These are phyloP conservation scores for Rhytidiadelphus loreus DNA, from an alignment of 225 moss, liverwort and hornwort genomes.

Conservation along the genomic window DNA sequence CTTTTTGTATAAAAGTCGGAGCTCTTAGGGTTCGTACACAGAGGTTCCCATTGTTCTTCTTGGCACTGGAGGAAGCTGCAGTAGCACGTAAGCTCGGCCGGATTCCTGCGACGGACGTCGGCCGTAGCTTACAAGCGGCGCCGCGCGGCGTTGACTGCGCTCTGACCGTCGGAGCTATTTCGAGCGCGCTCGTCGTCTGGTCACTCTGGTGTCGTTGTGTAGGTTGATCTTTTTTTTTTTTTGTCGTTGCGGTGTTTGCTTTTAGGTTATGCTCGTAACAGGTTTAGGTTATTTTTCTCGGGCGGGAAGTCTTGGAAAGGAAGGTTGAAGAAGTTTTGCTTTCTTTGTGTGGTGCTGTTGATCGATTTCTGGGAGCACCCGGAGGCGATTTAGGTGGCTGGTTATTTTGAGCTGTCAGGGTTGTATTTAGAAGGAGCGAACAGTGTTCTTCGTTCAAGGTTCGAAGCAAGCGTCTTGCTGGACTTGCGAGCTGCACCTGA, in stretches of 20 bases:
- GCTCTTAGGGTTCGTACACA: not conserved
- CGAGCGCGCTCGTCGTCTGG: not conserved
- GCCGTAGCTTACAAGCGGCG: not conserved
- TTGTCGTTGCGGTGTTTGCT: not conserved
- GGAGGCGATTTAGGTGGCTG: not conserved
- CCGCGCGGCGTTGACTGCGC: slow-evolving; percentile 15
- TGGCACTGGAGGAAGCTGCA: not conserved
- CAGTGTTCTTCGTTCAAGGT: not conserved
- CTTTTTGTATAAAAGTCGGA: not conserved
- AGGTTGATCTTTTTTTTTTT: not conserved
- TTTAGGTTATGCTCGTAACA: not conserved
- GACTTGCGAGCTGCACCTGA: not conserved
- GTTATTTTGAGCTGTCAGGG: not conserved
- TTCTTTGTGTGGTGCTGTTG: not conserved
- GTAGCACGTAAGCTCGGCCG: not conserved
- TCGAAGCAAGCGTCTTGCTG: not conserved
- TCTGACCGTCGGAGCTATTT: not conserved
- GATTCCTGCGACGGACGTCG: not conserved
- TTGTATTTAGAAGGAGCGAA: not conserved
- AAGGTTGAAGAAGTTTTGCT: not conserved
- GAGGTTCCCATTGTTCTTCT: not conserved
- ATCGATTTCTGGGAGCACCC: not conserved
- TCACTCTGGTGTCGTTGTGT: not conserved
- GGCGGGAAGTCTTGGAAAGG: not conserved
- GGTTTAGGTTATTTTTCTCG: not conserved